Evolutionary conservation across 1,139 yeast genomes (phyloP), one percentile per base, ranked within the genome.

Genomic region (Debaryomyces psychrophilus): DNA sequence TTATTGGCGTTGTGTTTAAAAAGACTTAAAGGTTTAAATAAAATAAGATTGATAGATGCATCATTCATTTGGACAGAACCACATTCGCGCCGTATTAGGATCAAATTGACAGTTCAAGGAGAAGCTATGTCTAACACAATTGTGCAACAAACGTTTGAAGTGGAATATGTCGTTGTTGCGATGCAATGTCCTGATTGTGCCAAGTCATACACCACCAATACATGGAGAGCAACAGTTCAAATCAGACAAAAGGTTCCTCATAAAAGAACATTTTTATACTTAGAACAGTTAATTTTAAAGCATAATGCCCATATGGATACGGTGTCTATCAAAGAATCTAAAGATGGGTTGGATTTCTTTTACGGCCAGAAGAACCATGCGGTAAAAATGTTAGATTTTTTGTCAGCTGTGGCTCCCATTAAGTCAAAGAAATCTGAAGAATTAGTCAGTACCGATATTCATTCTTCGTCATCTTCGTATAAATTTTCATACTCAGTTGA

Each of bases 101-200:
- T 93, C 52, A 92, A 90, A 62, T 70, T 95, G 44, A 90, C 99
- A 0, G 96, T 93, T 14, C 99, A 93, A 68, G 98, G 98, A 53
- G 99, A 93, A 69, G 96, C 96, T 31, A 84, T 90, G 83, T 79
- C 87, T 26, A 90, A 90, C 60, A 90, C 97, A 31, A 89, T 93
- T 56, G 83, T 95, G 29, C 98, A 95, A 66, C 99, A 95, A 68
- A 83, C 90, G 28, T 92, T 93, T 65, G 98, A 90, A 67, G 97
- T 93, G 14, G 98, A 93, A 61, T 93, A 87, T 60, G 85, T 89
- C 17, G 99, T 93, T 44, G 77, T 90, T 53, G 97, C 98, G 29
- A 90, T 90, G 85, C 99, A 93, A 73, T 93, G 99, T 77, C 85
- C 98, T 2, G 99, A 93, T 73, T 93, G 99, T 83, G 98, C 98